A percentile compares a stretch with the other conserved stretches of the same genome.
phyloP scores from a whole-genome alignment of 208 protist species.

The Trichomonas tenax region DNA sequence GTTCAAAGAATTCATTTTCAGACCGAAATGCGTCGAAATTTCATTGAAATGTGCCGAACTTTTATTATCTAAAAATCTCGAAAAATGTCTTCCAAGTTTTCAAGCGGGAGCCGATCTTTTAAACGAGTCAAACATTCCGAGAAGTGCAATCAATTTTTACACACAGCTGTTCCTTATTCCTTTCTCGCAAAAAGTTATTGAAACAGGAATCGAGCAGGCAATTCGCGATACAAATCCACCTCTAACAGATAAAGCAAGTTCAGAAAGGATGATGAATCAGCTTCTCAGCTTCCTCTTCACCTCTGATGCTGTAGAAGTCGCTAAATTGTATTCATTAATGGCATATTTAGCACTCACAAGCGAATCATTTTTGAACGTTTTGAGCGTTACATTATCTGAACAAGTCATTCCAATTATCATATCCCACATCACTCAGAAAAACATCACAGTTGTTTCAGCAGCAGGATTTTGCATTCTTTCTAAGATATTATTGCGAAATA shows the following conservation, averaged over 20 bases:
- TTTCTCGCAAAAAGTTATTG: background rate
- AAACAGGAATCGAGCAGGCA: background rate
- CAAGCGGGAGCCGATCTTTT: background rate
- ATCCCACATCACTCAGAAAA: background rate
- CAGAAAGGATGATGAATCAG: background rate
- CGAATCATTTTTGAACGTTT: background rate
- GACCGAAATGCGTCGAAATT: background rate
- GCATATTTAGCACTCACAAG: background rate
- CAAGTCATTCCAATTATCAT: constrained; percentile 10
- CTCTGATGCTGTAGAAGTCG: background rate
- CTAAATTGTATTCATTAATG: background rate
- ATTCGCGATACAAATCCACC: background rate
- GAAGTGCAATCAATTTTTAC: background rate
- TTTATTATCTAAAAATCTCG: background rate
- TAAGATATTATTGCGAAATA: background rate
- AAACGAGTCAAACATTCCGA: background rate
- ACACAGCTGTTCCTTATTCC: background rate
- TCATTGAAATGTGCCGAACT: background rate
- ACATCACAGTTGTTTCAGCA: background rate
- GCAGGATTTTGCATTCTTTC: background rate
- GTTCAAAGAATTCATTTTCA: background rate
- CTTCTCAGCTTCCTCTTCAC: background rate
- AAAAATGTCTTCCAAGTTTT: background rate
- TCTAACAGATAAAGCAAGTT: background rate
- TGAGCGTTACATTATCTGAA: background rate